Percentiles rank a stretch among this genome's conserved stretches.
phyloP scores from a whole-genome alignment of 495 filamentous ascomycete species.

The Podospora bellae-mahoneyi region DNA sequence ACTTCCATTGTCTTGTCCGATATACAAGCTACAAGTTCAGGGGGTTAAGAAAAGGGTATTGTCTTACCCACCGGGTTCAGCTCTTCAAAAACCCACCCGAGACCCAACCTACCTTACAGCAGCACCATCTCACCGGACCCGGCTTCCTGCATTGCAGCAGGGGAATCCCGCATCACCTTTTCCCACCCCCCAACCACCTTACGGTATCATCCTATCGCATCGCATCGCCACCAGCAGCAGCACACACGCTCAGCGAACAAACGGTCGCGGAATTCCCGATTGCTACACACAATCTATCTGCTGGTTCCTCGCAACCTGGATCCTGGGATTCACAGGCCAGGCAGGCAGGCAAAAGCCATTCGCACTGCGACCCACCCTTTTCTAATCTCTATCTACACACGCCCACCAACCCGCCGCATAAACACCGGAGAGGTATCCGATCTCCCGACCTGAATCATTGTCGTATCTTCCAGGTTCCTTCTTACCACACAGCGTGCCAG shows the following conservation, averaged over 20 bases:
- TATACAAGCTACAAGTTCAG: too few species aligned
- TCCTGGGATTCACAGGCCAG: not conserved
- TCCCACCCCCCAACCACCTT: too few species aligned
- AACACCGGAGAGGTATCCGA: too few species aligned
- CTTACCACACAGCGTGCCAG: too few species aligned
- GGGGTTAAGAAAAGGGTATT: too few species aligned
- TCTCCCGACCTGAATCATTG: too few species aligned
- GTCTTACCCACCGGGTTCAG: not conserved
- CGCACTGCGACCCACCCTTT: too few species aligned
- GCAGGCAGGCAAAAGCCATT: not conserved
- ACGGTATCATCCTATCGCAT: too few species aligned
- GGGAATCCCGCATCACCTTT: not conserved
- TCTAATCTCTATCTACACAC: too few species aligned
- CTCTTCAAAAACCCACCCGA: not conserved
- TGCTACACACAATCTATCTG: not conserved
- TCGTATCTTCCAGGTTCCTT: too few species aligned
- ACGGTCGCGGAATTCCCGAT: not conserved
- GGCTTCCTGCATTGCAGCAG: conserved; percentile 2
- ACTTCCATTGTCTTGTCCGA: too few species aligned
- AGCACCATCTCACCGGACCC: not conserved
- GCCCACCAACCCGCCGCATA: too few species aligned
- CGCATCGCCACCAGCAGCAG: not conserved
- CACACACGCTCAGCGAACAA: not conserved
- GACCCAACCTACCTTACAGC: not conserved
- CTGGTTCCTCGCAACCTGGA: not conserved